Percentiles rank a stretch among this genome's conserved stretches.
These are phyloP conservation scores for Inosperma sp. DNA, from an alignment of 768 basidiomycete species.

Conservation along the genomic window DNA sequence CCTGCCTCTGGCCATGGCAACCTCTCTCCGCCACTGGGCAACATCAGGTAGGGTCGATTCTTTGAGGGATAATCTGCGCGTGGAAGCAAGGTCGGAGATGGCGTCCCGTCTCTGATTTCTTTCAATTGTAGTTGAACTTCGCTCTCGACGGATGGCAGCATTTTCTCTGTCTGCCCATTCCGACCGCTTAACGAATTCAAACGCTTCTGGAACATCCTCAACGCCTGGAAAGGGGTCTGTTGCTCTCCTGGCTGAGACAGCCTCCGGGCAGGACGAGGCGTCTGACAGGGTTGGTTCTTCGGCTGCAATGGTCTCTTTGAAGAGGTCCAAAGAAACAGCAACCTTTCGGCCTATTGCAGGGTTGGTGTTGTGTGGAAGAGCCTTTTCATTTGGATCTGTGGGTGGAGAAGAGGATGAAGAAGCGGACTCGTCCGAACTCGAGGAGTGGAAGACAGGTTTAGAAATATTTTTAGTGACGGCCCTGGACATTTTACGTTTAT, in stretches of 20 bases:
- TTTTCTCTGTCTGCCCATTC: constrained; percentile 82
- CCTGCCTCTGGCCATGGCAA: constrained; percentile 51
- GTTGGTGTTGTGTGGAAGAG: constrained; percentile 27
- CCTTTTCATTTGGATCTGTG: constrained; percentile 28
- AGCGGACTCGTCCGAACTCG: constrained; percentile 32
- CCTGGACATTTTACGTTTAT: constrained; percentile 30
- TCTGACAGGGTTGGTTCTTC: constrained; percentile 33
- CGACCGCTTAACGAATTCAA: constrained; percentile 78
- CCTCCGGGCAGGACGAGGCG: constrained; percentile 27
- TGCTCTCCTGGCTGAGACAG: constrained; percentile 26
- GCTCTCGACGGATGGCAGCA: constrained; percentile 64
- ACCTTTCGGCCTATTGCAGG: constrained; percentile 75
- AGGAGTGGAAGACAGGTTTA: too few relatives aligned
- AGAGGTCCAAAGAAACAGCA: constrained; percentile 74
- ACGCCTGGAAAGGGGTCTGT: constrained; percentile 38
- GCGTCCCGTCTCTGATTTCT: constrained; percentile 46
- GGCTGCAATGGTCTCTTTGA: constrained; percentile 63
- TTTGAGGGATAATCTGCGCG: constrained; percentile 35
- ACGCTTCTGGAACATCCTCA: constrained; percentile 63
- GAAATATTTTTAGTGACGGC: too few relatives aligned
- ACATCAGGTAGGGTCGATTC: constrained; percentile 46
- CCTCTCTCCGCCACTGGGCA: constrained; percentile 54
- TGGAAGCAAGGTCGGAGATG: constrained; percentile 25
- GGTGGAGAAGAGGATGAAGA: constrained; percentile 28
- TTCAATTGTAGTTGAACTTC: constrained; percentile 58